Conservation (phyloP, 164 flowering plant species). For the Umbellularia californica region DNA sequence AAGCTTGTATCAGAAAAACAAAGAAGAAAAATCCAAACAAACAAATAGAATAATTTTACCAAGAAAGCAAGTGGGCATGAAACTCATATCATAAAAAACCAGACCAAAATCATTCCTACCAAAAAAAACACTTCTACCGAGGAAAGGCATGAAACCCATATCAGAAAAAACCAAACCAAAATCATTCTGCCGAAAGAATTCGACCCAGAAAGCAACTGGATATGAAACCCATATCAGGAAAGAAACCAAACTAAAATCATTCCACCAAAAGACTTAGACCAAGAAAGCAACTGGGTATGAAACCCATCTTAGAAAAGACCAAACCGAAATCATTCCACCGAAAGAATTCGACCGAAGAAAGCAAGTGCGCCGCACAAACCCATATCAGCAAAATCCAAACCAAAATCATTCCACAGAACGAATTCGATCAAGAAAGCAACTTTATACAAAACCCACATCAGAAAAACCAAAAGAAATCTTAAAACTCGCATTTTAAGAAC, state of each 20-base stretch:
- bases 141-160: background rate
- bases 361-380: background rate
- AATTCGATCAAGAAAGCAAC: background rate
- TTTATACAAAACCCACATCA: background rate
- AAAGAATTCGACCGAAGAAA: too few species aligned
- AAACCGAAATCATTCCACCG: background rate
- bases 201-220: background rate
- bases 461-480: background rate
- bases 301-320: background rate
- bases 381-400: background rate
- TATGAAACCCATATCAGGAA: background rate
- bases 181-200: background rate
- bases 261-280: background rate
- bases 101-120: background rate
- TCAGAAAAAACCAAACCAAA: background rate
- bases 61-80: background rate
- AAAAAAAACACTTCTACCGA: too few species aligned
- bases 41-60: background rate
- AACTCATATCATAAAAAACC: background rate
- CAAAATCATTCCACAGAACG: background rate
- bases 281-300: background rate
- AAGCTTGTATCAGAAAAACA: background rate
- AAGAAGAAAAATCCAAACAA: background rate
- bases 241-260: background rate
- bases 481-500: too few species aligned